These are phyloP conservation scores for Globisporangium parvum DNA, from an alignment of 352 stramenopile genomes.

Conservation along the genomic window DNA sequence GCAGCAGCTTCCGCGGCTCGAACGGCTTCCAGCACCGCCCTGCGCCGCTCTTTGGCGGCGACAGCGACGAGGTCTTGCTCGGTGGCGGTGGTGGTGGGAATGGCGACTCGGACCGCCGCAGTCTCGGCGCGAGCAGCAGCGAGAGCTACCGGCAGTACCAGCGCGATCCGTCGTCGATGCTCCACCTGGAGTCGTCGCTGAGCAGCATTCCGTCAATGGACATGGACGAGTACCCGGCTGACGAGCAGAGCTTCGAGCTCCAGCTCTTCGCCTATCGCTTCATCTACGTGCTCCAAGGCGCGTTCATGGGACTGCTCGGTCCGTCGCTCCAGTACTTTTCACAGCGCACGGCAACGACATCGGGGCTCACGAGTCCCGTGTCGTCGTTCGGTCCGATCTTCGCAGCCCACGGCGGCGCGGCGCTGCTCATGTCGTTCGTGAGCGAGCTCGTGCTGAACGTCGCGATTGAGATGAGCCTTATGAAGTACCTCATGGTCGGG, in stretches of 20 bases:
- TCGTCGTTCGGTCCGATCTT: slow-evolving; percentile 72
- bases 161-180: slow-evolving; percentile 9
- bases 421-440: slow-evolving; percentile 74
- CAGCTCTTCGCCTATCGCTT: slow-evolving; percentile 59
- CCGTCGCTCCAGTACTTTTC: slow-evolving; percentile 66
- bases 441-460: slow-evolving; percentile 70
- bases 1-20: slow-evolving; percentile 3
- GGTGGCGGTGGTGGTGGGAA: background rate
- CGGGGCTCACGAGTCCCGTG: slow-evolving; percentile 39
- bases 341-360: slow-evolving; percentile 28
- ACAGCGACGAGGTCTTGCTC: slow-evolving; percentile 1
- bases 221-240: slow-evolving; percentile 15
- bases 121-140: slow-evolving; percentile 3
- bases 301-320: slow-evolving; percentile 60
- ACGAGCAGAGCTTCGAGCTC: slow-evolving; percentile 43
- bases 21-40: slow-evolving; percentile 1
- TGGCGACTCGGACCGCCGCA: background rate
- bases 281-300: slow-evolving; percentile 65
- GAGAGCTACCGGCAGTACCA: slow-evolving; percentile 8
- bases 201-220: slow-evolving; percentile 18
- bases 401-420: slow-evolving; percentile 56
- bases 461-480: slow-evolving; percentile 54
- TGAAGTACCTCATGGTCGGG: slow-evolving; percentile 66
- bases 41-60: slow-evolving; percentile 10
- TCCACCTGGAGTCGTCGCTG: slow-evolving; percentile 18